phyloP scores from a whole-genome alignment of 1,284 basidiomycete genomes.

The Taiwanofungus camphoratus region DNA sequence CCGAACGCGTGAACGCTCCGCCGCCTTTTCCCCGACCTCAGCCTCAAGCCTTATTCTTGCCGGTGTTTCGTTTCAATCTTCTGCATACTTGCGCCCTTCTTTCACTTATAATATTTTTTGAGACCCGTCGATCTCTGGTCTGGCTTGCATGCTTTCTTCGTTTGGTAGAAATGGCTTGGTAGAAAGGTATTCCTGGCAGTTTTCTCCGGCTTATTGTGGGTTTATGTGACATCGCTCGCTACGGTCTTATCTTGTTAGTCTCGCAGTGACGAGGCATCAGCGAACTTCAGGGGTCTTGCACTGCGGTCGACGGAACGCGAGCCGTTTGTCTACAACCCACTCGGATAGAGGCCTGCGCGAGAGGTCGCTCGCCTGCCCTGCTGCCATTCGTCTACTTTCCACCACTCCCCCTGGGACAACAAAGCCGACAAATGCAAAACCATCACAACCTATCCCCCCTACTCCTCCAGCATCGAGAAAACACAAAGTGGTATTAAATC shows the following conservation, averaged over 20 bases:
- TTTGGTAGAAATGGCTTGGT: constrained; percentile 29
- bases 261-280: constrained; percentile 15
- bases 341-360: constrained; percentile 3
- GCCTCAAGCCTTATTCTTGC: too few species aligned
- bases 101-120: neutral
- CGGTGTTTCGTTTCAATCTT: too few species aligned
- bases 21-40: too few species aligned
- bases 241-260: constrained; percentile 10
- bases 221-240: neutral
- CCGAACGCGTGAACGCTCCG: too few species aligned
- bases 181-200: constrained; percentile 23
- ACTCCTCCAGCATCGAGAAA: constrained; percentile 32
- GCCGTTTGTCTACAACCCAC: constrained; percentile 4
- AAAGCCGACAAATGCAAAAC: constrained; percentile 18
- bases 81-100: too few species aligned
- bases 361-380: constrained; percentile 4
- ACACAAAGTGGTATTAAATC: constrained; percentile 56
- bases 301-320: constrained; percentile 11
- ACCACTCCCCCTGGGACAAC: constrained; percentile 23
- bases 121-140: neutral
- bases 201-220: neutral
- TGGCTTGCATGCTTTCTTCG: constrained; percentile 27
- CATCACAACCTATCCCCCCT: constrained; percentile 16
- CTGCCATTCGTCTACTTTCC: constrained; percentile 14
- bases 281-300: constrained; percentile 8